Base-by-base conservation (phyloP, 164 flowering plant genomes). In the Stephania japonica region DNA sequence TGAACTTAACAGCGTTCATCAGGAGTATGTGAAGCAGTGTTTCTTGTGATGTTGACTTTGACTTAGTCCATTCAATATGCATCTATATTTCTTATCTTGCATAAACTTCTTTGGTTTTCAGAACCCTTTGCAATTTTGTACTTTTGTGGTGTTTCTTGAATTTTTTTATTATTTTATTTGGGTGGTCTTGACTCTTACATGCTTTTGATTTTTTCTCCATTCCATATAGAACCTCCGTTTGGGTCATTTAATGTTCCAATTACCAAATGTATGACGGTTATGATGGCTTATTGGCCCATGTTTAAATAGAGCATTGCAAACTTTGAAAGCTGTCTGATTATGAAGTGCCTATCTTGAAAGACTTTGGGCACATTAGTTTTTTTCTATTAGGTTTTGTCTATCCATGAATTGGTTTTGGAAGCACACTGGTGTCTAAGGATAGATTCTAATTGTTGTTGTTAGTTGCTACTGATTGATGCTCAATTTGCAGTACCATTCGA, bases 401-500 rank as follows among this genome's bases (percentile, higher is more conserved):
- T 62, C 67, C 18, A 25, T 23, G 14, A 42, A 23, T 23, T 21
- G 16, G 65, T 63, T 43, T 62, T 42, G 13, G 25, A 23, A 6
- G 23, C 4, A 5, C 21, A 42, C 6, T 63, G 1, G 41, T 72
- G 44, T 23, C 8, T 42, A 49, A 61, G 24, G 11, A 44, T 5
- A 64, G 23, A 41, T 50, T 25, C 14, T 27, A 14, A 68, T 42
- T 9, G 14, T 26, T 72, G 6, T 25, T 32, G 12, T 21, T 66
- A 23, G 6, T 25, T 32, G 12, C 14, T 66, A 23, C 21, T 74
- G 27, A 68, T 72, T 53, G 23, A 3, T 16, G 42, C 47, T 70
- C 13, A 42, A 72, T 65, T 69, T 85, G 72, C 91, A 96, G 99
- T 96, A 43, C 99, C 99, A 19, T 96, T 96, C 77, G 99, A 96